A percentile compares a stretch with the other conserved stretches of the same genome.
phyloP scores from a whole-genome alignment of 306 rosid species.

The Vigna reflexopilosa region DNA sequence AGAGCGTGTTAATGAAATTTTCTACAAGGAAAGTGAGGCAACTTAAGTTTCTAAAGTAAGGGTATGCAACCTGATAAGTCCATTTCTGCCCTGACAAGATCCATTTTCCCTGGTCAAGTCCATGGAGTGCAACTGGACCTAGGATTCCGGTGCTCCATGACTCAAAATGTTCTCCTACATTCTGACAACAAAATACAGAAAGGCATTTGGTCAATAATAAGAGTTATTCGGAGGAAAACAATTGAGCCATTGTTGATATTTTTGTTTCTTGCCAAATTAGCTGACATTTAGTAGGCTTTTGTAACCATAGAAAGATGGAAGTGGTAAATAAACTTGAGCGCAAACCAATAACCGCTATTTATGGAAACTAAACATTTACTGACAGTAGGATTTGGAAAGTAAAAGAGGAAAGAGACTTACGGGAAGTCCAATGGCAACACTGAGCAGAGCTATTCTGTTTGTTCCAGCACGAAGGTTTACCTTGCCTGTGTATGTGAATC shows the following conservation, averaged over 20 bases:
- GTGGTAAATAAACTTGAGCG: neutral
- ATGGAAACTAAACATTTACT: constrained; percentile 7
- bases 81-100: constrained; percentile 84
- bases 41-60: constrained; percentile 20
- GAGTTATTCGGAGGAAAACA: neutral
- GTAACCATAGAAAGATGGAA: constrained; percentile 4
- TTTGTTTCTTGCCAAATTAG: neutral
- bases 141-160: constrained; percentile 87
- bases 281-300: neutral
- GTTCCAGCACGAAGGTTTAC: constrained; percentile 70
- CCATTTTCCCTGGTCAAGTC: constrained; percentile 83
- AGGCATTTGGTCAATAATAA: neutral
- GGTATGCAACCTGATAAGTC: constrained; percentile 75
- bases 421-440: constrained; percentile 91
- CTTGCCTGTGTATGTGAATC: constrained; percentile 73
- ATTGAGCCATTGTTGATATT: neutral
- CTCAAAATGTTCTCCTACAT: constrained; percentile 85
- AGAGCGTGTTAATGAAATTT: constrained; percentile 33
- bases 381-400: constrained; percentile 4
- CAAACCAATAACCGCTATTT: neutral
- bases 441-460: constrained; percentile 82
- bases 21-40: constrained; percentile 9
- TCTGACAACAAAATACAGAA: constrained; percentile 47
- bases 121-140: constrained; percentile 84
- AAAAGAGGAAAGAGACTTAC: constrained; percentile 53